Conservation (phyloP, 1,139 yeast species). For the Pichia cactophila region DNA sequence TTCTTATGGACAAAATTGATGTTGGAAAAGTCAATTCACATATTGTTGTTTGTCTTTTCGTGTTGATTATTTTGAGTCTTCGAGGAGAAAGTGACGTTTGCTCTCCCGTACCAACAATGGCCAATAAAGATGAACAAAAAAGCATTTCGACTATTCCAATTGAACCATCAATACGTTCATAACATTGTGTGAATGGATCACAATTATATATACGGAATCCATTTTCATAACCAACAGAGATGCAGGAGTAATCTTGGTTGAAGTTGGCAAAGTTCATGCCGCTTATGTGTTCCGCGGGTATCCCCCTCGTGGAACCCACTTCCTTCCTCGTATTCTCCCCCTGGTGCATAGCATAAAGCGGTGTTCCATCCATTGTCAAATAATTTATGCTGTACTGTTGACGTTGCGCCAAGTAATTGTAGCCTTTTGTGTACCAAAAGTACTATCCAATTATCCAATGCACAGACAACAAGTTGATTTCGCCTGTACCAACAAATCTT, state of each 20-base stretch:
- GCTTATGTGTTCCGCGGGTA: slow-evolving; percentile 8
- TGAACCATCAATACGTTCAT: slow-evolving; percentile 30
- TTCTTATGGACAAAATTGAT: slow-evolving; percentile 49
- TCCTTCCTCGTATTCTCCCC: background rate
- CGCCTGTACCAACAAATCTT: too few species aligned
- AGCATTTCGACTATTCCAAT: slow-evolving; percentile 51
- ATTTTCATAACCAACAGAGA: slow-evolving; percentile 47
- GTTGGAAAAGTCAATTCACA: slow-evolving; percentile 67
- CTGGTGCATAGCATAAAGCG: slow-evolving; percentile 6
- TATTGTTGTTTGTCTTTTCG: slow-evolving; percentile 60
- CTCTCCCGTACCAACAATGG: slow-evolving; percentile 47
- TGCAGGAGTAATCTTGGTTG: slow-evolving; percentile 58
- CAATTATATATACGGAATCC: slow-evolving; percentile 56
- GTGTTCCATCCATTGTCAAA: slow-evolving; percentile 3
- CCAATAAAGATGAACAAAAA: slow-evolving; percentile 62
- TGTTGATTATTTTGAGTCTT: slow-evolving; percentile 53
- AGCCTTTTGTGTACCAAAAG: background rate
- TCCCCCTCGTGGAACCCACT: background rate
- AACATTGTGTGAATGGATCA: slow-evolving; percentile 55
- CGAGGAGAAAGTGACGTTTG: slow-evolving; percentile 38
- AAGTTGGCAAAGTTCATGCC: slow-evolving; percentile 46
- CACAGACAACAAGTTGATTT: too few species aligned
- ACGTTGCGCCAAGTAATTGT: background rate
- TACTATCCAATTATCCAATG: background rate
- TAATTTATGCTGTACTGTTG: background rate